These are phyloP conservation scores for Monosporascus ibericus DNA, from an alignment of 2,329 filamentous ascomycete species.

Conservation along the genomic window DNA sequence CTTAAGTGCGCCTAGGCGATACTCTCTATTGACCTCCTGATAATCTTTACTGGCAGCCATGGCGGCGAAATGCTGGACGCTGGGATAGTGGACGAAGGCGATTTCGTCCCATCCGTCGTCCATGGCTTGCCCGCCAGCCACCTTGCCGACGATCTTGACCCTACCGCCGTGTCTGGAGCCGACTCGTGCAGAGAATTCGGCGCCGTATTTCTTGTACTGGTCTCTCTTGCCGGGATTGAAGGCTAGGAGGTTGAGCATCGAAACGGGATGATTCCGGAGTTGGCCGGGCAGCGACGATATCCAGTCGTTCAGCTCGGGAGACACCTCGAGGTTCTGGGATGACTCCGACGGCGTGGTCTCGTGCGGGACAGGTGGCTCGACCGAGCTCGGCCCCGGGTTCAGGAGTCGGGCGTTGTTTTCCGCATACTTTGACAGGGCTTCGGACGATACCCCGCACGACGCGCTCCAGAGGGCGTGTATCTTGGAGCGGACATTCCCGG, in stretches of 20 bases:
- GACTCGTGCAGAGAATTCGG: slow-evolving; percentile 41
- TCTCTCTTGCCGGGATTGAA: slow-evolving; percentile 47
- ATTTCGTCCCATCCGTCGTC: slow-evolving; percentile 53
- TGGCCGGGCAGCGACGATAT: slow-evolving; percentile 27
- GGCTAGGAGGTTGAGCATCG: slow-evolving; percentile 58
- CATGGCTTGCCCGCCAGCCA: slow-evolving; percentile 17
- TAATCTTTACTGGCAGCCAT: slow-evolving; percentile 27
- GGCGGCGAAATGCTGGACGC: slow-evolving; percentile 54
- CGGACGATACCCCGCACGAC: slow-evolving; percentile 14
- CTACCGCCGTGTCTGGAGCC: slow-evolving; percentile 47
- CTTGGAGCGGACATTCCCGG: background rate
- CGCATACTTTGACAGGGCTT: slow-evolving; percentile 11
- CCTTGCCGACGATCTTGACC: slow-evolving; percentile 57
- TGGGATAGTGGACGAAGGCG: slow-evolving; percentile 59
- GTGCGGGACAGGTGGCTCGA: slow-evolving; percentile 2
- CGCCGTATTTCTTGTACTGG: slow-evolving; percentile 52
- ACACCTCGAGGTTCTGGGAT: slow-evolving; percentile 46
- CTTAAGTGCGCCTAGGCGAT: slow-evolving; percentile 16
- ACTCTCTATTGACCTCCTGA: slow-evolving; percentile 16
- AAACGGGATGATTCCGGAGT: slow-evolving; percentile 38
- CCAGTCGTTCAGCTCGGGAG: slow-evolving; percentile 43
- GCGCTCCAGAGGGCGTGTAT: slow-evolving; percentile 15
- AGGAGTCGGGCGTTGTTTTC: slow-evolving; percentile 10
- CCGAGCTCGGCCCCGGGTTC: slow-evolving; percentile 3
- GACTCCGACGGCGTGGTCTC: slow-evolving; percentile 6